These are phyloP conservation scores for Garcia nutans DNA, from an alignment of 345 rosid species.

Conservation along the genomic window DNA sequence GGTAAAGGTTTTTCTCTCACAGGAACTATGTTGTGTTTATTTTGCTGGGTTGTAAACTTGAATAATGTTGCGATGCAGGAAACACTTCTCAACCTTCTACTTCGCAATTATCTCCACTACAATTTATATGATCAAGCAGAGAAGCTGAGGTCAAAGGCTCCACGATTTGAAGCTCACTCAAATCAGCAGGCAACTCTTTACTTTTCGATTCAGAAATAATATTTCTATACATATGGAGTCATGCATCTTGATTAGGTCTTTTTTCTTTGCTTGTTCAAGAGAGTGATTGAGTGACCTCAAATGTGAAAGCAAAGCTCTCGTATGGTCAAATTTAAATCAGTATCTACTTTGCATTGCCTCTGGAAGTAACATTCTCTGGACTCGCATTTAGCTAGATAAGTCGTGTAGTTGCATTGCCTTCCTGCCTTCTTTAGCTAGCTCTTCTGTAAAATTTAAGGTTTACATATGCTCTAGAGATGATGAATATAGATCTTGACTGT, in stretches of 20 bases:
- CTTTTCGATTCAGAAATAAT: background rate
- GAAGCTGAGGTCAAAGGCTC: conserved; percentile 86
- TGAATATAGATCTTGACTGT: background rate
- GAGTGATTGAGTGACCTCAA: background rate
- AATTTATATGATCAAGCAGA: conserved; percentile 88
- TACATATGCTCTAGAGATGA: background rate
- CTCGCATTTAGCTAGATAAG: background rate
- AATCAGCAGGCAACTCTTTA: conserved; percentile 66
- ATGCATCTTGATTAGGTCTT: background rate
- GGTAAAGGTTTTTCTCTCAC: conserved; percentile 37
- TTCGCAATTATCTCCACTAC: conserved; percentile 83
- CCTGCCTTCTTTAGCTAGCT: background rate
- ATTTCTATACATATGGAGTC: background rate
- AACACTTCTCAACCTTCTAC: conserved; percentile 77
- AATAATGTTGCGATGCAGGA: conserved; percentile 52
- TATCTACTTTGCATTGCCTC: background rate
- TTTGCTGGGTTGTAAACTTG: conserved; percentile 18
- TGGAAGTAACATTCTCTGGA: background rate
- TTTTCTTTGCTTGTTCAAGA: background rate
- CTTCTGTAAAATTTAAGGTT: background rate
- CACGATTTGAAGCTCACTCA: conserved; percentile 88
- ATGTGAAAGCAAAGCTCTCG: too few species aligned
- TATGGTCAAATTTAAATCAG: background rate
- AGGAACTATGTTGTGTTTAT: background rate
- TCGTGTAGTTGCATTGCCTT: background rate